A percentile compares a stretch with the other conserved stretches of the same genome.
These are phyloP conservation scores for Mallotus japonicus DNA, from an alignment of 441 rosid genomes.

Conservation along the genomic window DNA sequence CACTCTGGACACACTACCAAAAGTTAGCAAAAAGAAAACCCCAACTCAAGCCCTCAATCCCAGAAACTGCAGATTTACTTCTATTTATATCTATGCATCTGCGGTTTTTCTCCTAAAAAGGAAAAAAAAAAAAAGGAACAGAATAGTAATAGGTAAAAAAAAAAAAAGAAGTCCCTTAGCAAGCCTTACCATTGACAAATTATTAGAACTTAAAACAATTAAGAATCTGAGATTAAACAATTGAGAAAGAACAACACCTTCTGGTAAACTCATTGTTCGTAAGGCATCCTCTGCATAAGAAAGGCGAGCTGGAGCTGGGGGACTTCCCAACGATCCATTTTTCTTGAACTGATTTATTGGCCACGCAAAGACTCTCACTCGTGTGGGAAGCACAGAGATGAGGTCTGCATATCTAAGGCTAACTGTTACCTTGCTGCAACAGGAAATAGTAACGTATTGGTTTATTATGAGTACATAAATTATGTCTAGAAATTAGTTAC, in stretches of 20 bases:
- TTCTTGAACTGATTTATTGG: constrained; percentile 60
- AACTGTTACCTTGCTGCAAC: constrained; percentile 75
- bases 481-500: background rate
- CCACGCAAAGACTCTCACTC: constrained; percentile 79
- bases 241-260: constrained; percentile 46
- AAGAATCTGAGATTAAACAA: background rate
- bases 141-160: too few relatives aligned
- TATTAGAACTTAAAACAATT: background rate
- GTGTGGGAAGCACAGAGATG: constrained; percentile 67
- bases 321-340: constrained; percentile 39
- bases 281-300: constrained; percentile 89
- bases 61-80: background rate
- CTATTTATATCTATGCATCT: background rate
- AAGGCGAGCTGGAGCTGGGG: constrained; percentile 56
- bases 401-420: constrained; percentile 85
- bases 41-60: background rate
- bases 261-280: constrained; percentile 72
- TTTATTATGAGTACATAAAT: background rate
- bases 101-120: background rate
- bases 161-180: too few relatives aligned
- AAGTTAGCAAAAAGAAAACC: background rate
- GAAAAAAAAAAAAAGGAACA: background rate
- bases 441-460: constrained; percentile 8
- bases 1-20: too few relatives aligned
- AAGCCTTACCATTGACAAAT: background rate